These are phyloP conservation scores for Ephemerocybe angulata DNA, from an alignment of 768 basidiomycete genomes.

Conservation along the genomic window DNA sequence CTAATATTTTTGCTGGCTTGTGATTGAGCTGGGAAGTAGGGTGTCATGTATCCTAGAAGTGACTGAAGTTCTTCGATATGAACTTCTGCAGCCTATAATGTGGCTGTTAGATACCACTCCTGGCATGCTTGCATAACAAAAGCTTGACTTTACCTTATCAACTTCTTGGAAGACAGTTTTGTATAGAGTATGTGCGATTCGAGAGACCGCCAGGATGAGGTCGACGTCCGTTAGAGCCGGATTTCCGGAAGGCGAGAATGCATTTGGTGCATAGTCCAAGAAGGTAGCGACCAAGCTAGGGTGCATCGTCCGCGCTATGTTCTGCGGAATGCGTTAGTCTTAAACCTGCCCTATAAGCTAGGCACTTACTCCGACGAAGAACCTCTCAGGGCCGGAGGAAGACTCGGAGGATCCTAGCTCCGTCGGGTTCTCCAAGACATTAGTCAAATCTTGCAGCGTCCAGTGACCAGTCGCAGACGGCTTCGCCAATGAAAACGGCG, in stretches of 20 bases:
- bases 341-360: not conserved
- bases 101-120: conserved; percentile 1
- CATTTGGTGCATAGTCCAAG: conserved; percentile 81
- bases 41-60: conserved; percentile 69
- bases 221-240: conserved; percentile 60
- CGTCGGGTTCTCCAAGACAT: not conserved
- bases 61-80: conserved; percentile 46
- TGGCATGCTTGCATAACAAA: not conserved
- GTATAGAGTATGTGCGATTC: conserved; percentile 61
- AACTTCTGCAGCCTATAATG: conserved; percentile 18
- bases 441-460: conserved; percentile 14
- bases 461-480: conserved; percentile 1
- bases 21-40: conserved; percentile 78
- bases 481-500: conserved; percentile 15
- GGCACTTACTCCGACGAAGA: not conserved
- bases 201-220: conserved; percentile 52
- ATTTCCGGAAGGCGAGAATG: conserved; percentile 65
- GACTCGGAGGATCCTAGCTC: not conserved
- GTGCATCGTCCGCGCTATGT: conserved; percentile 70
- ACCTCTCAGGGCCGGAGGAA: not conserved
- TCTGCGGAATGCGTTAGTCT: conserved; percentile 34
- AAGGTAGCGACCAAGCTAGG: conserved; percentile 78
- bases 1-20: conserved; percentile 53
- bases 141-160: conserved; percentile 30
- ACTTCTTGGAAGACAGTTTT: conserved; percentile 46